Conservation (phyloP, 1,284 basidiomycete species). For the Rhodotorula sp. region DNA sequence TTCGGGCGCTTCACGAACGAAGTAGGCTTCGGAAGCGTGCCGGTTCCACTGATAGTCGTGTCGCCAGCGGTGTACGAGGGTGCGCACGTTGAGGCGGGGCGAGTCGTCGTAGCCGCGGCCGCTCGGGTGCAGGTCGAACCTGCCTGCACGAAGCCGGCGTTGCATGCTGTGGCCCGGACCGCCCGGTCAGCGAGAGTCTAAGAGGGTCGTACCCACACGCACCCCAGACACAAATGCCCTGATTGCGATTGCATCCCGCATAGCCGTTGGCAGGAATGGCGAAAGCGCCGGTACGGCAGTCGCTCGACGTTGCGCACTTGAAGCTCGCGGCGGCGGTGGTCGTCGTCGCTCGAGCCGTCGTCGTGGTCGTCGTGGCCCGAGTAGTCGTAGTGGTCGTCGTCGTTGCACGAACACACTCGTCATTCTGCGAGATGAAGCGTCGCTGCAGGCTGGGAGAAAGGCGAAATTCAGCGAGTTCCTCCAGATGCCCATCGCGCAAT, state of each 20-base stretch:
- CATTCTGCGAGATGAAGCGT: no score
- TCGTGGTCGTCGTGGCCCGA: not conserved
- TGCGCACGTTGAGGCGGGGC: constrained; percentile 14
- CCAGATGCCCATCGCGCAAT: no score
- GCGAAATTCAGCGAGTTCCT: no score
- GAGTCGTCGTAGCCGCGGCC: not conserved
- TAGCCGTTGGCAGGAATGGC: not conserved
- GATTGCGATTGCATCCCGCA: not conserved
- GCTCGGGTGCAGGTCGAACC: not conserved
- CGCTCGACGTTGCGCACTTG: not conserved
- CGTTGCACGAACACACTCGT: no score
- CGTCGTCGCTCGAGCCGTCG: not conserved
- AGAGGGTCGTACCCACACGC: not conserved
- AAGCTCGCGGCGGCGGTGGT: not conserved
- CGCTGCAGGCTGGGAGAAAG: no score
- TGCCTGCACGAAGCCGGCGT: not conserved
- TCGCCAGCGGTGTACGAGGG: constrained; percentile 15
- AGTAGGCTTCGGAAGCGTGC: constrained; percentile 33
- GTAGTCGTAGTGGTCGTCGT: not conserved
- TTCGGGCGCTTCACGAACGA: constrained; percentile 16
- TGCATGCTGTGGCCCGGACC: not conserved
- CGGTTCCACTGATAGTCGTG: constrained; percentile 27
- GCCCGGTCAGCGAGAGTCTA: no score
- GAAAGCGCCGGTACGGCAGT: not conserved
- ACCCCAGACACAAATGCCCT: not conserved